phyloP scores from a whole-genome alignment of 1,284 basidiomycete species.

The Cutaneotrichosporon curvatum region DNA sequence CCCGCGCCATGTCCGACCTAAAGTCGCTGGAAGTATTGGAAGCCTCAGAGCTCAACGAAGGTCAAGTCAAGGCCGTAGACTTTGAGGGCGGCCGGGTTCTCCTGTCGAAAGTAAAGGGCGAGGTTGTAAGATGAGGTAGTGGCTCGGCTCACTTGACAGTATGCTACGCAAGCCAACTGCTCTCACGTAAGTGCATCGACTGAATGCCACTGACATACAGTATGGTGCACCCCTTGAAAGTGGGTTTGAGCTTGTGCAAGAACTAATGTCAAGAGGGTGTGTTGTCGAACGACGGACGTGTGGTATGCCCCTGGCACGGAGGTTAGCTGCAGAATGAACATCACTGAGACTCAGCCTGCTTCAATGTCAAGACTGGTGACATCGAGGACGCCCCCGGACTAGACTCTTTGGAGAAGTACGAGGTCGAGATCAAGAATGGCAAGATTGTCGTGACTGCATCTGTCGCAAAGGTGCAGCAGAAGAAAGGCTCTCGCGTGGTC shows the following conservation, averaged over 20 bases:
- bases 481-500: conserved; percentile 12
- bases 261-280: conserved; percentile 61
- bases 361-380: conserved; percentile 65
- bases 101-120: conserved; percentile 66
- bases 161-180: conserved; percentile 76
- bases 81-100: conserved; percentile 74
- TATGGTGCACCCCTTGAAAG: conserved; percentile 41
- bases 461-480: conserved; percentile 60
- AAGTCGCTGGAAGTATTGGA: conserved; percentile 28
- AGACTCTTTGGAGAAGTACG: conserved; percentile 74
- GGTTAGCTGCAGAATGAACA: conserved; percentile 47
- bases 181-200: conserved; percentile 55
- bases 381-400: conserved; percentile 85
- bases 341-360: conserved; percentile 58
- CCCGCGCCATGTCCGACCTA: conserved; percentile 11
- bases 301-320: conserved; percentile 87
- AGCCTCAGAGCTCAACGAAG: conserved; percentile 59
- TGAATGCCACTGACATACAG: conserved; percentile 17
- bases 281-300: conserved; percentile 66
- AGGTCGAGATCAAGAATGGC: conserved; percentile 55
- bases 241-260: conserved; percentile 6
- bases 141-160: conserved; percentile 22
- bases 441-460: conserved; percentile 76
- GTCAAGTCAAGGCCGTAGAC: conserved; percentile 69
- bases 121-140: conserved; percentile 36